Evolutionary conservation across 2,329 filamentous ascomycete species (phyloP).

Genomic region (Arthrobotrys sinensis): DNA sequence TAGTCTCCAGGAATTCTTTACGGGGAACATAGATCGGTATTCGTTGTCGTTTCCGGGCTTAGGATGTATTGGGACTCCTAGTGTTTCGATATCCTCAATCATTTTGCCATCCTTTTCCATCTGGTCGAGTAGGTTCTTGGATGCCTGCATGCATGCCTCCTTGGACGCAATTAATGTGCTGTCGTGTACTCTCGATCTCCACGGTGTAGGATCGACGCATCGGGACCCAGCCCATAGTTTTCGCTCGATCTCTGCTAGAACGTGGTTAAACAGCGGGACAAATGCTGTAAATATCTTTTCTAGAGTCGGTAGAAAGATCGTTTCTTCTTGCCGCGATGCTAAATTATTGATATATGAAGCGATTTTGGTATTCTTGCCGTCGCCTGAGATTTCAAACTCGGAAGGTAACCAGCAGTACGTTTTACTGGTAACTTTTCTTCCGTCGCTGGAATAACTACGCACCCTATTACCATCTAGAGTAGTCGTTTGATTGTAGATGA

Average conservation of each 20-base stretch:
- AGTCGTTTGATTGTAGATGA: not conserved
- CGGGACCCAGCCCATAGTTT: not conserved
- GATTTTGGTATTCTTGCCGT: constrained; percentile 11
- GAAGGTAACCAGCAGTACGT: constrained; percentile 22
- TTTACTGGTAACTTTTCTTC: too few species aligned
- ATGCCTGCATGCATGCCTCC: not conserved
- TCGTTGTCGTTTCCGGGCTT: not conserved
- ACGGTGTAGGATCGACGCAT: constrained; percentile 1
- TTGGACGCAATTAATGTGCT: not conserved
- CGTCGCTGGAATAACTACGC: not conserved
- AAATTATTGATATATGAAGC: constrained; percentile 35
- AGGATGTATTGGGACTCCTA: not conserved
- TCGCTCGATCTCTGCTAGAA: not conserved
- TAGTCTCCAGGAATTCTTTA: not conserved
- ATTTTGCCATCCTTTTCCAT: not conserved
- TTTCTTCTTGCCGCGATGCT: not conserved
- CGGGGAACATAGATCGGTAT: not conserved
- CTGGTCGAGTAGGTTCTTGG: not conserved
- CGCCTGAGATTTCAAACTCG: constrained; percentile 14
- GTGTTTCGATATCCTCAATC: not conserved
- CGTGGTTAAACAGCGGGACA: constrained; percentile 34
- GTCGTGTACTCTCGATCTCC: constrained; percentile 1
- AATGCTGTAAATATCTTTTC: constrained; percentile 18
- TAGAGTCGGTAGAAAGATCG: constrained; percentile 1
- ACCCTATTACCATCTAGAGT: not conserved